phyloP scores from a whole-genome alignment of 371 early-diverging fungal genomes.

The Mortierella sp. region DNA sequence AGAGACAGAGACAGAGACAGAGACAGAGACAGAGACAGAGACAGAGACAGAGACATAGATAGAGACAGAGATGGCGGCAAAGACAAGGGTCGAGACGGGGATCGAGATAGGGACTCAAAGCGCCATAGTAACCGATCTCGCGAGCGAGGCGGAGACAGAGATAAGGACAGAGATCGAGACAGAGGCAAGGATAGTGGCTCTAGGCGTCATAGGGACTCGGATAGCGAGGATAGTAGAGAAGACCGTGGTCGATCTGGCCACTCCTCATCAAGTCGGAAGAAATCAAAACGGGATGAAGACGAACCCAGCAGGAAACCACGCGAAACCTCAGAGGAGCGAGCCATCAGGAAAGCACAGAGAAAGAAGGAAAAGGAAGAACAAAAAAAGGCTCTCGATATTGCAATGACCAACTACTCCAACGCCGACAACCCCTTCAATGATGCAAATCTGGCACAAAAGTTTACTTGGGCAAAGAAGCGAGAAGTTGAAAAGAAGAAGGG shows the following conservation, averaged over 20 bases:
- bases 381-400: slow-evolving; percentile 37
- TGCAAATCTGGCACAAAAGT: slow-evolving; percentile 83
- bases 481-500: slow-evolving; percentile 83
- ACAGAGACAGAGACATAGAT: slow-evolving; percentile 10
- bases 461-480: slow-evolving; percentile 90
- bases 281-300: slow-evolving; percentile 29
- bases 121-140: slow-evolving; percentile 4
- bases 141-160: slow-evolving; percentile 16
- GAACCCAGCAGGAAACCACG: slow-evolving; percentile 28
- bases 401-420: slow-evolving; percentile 70
- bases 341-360: slow-evolving; percentile 33
- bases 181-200: slow-evolving; percentile 21
- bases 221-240: slow-evolving; percentile 17
- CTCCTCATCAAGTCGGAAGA: slow-evolving; percentile 33
- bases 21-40: background rate
- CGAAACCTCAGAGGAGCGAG: slow-evolving; percentile 53
- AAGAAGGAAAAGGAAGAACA: slow-evolving; percentile 54
- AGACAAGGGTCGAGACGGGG: slow-evolving; percentile 4
- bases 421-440: slow-evolving; percentile 89
- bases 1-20: slow-evolving; percentile 13
- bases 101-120: slow-evolving; percentile 15
- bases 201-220: slow-evolving; percentile 27
- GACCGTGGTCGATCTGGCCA: slow-evolving; percentile 28
- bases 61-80: slow-evolving; percentile 14
- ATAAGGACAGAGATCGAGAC: slow-evolving; percentile 18